Evolutionary conservation across 371 early-diverging fungal genomes (phyloP).

Genomic region (Mucor circinelloides): DNA sequence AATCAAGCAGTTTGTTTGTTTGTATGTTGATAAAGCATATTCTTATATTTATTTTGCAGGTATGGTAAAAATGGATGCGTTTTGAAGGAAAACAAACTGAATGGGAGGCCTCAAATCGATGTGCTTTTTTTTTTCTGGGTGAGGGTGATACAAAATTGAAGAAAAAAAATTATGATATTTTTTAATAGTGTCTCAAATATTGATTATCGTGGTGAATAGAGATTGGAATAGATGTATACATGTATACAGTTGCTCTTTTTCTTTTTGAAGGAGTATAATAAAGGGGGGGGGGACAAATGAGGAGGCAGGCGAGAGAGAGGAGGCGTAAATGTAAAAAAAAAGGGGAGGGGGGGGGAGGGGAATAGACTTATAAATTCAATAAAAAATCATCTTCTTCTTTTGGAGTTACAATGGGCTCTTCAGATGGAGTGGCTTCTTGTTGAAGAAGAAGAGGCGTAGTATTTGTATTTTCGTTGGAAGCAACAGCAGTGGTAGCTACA

Average conservation of each 20-base stretch:
- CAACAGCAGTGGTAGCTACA: background rate
- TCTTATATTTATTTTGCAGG: background rate
- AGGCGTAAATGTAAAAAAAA: background rate
- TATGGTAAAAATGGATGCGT: background rate
- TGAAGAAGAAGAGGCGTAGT: background rate
- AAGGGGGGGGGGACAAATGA: background rate
- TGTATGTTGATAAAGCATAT: background rate
- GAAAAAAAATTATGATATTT: background rate
- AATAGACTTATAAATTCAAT: slow-evolving; percentile 3
- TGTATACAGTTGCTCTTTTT: background rate
- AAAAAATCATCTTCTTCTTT: slow-evolving; percentile 7
- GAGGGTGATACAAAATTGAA: background rate
- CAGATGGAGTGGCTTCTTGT: background rate
- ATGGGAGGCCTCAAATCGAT: no score
- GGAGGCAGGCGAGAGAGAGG: background rate
- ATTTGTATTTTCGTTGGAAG: background rate
- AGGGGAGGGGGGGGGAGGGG: background rate
- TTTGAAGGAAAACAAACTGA: background rate
- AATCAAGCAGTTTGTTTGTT: background rate
- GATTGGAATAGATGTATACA: background rate
- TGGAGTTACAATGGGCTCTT: background rate
- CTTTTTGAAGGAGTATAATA: background rate
- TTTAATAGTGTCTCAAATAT: background rate
- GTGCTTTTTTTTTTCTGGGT: background rate
- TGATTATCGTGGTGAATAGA: background rate